Conservation (phyloP, 192 early-diverging fungal species). For the Borealophlyctis nickersoniae region DNA sequence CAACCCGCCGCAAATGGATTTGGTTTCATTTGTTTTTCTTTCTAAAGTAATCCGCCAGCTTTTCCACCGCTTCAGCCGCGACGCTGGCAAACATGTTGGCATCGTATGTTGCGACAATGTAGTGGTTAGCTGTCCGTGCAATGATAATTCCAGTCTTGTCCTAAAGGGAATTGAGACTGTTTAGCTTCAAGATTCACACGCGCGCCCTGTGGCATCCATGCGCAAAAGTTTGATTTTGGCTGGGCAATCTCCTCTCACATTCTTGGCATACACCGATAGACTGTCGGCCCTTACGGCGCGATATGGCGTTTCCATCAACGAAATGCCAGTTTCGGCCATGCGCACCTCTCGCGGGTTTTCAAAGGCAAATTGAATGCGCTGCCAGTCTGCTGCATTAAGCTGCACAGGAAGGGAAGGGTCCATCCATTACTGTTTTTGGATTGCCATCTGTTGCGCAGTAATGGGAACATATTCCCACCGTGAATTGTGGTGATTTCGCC, state of each 20-base stretch:
- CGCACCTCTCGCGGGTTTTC: conserved; percentile 45
- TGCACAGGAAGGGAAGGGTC: no score
- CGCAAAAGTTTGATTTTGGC: background rate
- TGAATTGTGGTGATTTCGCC: conserved; percentile 46
- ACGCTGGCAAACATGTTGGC: conserved; percentile 50
- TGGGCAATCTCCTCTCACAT: conserved; percentile 24
- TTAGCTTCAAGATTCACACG: no score
- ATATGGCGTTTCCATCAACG: conserved; percentile 43
- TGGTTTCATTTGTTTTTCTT: conserved; percentile 58
- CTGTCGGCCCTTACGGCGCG: conserved; percentile 44
- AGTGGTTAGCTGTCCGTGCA: conserved; percentile 39
- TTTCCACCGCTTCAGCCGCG: conserved; percentile 53
- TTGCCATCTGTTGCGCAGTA: no score
- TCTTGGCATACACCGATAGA: conserved; percentile 51
- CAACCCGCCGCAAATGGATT: no score
- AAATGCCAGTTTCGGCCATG: conserved; percentile 37
- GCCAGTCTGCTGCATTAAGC: conserved; percentile 34
- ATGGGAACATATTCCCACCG: conserved; percentile 19
- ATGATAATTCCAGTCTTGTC: conserved; percentile 48
- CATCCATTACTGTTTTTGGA: no score
- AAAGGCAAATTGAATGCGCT: conserved; percentile 41
- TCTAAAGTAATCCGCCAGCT: conserved; percentile 49
- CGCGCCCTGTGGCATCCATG: no score
- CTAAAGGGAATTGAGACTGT: conserved; percentile 15
- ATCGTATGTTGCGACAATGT: conserved; percentile 50